Evolutionary conservation across 148 eudicot genomes (phyloP).

Genomic region (Linanthus parryae): DNA sequence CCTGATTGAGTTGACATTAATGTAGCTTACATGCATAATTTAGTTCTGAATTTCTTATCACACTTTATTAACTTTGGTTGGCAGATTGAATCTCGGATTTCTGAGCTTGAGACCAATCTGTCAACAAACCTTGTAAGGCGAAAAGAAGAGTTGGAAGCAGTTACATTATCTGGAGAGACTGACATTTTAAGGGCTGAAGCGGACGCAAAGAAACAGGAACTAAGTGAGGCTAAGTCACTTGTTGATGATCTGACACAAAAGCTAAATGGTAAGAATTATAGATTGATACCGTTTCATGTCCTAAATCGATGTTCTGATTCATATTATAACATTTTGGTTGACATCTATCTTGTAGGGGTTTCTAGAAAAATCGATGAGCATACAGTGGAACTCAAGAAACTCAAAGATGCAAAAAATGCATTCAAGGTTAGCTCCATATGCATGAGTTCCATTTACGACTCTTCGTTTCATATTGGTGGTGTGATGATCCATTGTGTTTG

Average conservation of each 20-base stretch:
- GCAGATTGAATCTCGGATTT: slow-evolving; percentile 87
- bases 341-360: slow-evolving; percentile 37
- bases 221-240: slow-evolving; percentile 53
- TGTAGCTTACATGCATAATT: neutral
- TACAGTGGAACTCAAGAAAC: slow-evolving; percentile 50
- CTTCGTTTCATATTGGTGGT: slow-evolving; percentile 9
- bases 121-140: slow-evolving; percentile 85
- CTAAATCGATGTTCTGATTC: neutral
- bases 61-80: too few relatives aligned
- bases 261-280: slow-evolving; percentile 34
- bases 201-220: slow-evolving; percentile 64
- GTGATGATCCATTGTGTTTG: slow-evolving; percentile 10
- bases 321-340: neutral
- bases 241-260: slow-evolving; percentile 59
- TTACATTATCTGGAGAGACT: slow-evolving; percentile 53
- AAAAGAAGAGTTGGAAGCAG: slow-evolving; percentile 78
- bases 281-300: neutral
- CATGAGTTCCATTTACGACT: slow-evolving; percentile 2
- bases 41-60: neutral
- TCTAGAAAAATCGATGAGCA: slow-evolving; percentile 49
- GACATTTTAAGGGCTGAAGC: slow-evolving; percentile 53
- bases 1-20: neutral
- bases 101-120: slow-evolving; percentile 91
- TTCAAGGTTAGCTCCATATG: slow-evolving; percentile 48
- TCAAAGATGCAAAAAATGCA: slow-evolving; percentile 60